Base-by-base conservation (phyloP, 495 filamentous ascomycete genomes). In the Neurospora sp. region DNA sequence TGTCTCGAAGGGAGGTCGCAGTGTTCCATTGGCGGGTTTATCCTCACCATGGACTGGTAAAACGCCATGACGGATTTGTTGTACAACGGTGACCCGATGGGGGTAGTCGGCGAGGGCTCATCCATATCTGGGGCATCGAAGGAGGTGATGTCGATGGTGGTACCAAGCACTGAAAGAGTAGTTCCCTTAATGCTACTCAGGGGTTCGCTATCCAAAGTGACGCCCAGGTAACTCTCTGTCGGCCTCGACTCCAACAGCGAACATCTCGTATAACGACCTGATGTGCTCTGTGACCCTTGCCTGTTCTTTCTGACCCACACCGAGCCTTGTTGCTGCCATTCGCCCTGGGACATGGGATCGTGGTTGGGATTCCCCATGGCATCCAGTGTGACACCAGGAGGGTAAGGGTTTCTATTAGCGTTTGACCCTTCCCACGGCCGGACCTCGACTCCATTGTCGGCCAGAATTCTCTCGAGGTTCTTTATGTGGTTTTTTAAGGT, bases 141-240 rank as follows among this genome's bases (percentile, higher is more conserved):
- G 44, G 91, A 89, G 3, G 91, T 88, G 35, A 94, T 84, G 78
- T 94, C 91, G 74, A 95, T 92, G 69, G 91, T 89, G 74, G 91
- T 89, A 22, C 92, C 92, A 59, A 94, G 87, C 68, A 95, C 87
- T 3, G 89, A 89, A 69, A 95, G 81, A 1, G 89, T 88, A 1
- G 91, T 93, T 9, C 90, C 92, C 76, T 91, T 91, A 76, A 93
- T 90, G 16, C 31, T 35, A 35, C 31, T 35, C 31, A 94, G 82
- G 61, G 88, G 87, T 4, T 87, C 85, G 78, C 88, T 88, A n/a
- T 89, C 87, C 10, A 87, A 86, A 9, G 89, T 88, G 37, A 94
- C 89, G 31, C 92, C 92, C 8, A 94, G 85, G 74, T 93, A 92
- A 78, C 90, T 90, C 76, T 92, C 89, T 31, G 86, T 87, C 39